A percentile compares a stretch with the other conserved stretches of the same genome.
Evolutionary conservation across 192 early-diverging fungal species (phyloP).

Genomic region (Gryganskiella cystojenkinii): DNA sequence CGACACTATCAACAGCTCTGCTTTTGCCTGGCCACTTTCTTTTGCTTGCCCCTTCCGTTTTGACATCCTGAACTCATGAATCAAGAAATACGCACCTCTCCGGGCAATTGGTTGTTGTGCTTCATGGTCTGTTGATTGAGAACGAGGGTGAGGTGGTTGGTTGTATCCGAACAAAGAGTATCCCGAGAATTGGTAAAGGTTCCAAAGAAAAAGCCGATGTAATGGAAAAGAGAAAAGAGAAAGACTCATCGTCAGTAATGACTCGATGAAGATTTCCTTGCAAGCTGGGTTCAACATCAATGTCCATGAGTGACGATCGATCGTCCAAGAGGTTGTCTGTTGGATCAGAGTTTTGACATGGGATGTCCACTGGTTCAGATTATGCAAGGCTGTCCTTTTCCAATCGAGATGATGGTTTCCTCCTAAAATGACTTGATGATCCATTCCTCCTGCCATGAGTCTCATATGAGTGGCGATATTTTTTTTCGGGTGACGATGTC

Average conservation of each 20-base stretch:
- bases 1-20: too few relatives aligned
- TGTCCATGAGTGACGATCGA: too few relatives aligned
- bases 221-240: background rate
- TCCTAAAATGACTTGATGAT: too few relatives aligned
- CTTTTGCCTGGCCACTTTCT: background rate
- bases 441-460: too few relatives aligned
- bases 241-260: slow-evolving; percentile 18
- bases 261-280: background rate
- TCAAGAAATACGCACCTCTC: slow-evolving; percentile 44
- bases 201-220: background rate
- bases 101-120: slow-evolving; percentile 57
- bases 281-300: too few relatives aligned
- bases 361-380: too few relatives aligned
- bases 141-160: background rate
- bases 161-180: background rate
- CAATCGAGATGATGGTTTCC: too few relatives aligned
- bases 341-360: too few relatives aligned
- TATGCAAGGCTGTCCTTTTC: too few relatives aligned
- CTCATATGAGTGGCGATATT: too few relatives aligned
- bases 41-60: background rate
- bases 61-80: background rate
- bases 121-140: slow-evolving; percentile 45
- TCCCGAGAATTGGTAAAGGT: background rate
- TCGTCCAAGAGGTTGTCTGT: too few relatives aligned
- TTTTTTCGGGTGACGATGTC: too few relatives aligned